These are phyloP conservation scores for Luzula sylvatica DNA, from an alignment of 176 grass and related monocot species.

Conservation along the genomic window DNA sequence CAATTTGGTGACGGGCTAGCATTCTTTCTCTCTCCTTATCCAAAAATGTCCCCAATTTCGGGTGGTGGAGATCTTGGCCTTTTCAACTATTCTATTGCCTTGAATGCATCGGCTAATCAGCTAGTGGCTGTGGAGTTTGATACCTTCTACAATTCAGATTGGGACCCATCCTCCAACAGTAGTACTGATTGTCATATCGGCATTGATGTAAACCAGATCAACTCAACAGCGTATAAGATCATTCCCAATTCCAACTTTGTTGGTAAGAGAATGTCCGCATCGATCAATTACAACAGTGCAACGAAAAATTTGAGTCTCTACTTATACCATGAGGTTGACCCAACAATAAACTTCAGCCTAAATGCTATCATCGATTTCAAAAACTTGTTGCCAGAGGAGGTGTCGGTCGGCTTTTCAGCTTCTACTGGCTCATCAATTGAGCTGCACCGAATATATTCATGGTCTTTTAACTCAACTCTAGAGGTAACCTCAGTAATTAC, in stretches of 20 bases:
- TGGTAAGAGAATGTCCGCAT: conserved; percentile 1
- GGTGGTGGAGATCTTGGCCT: conserved; percentile 29
- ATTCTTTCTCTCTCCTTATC: conserved; percentile 46
- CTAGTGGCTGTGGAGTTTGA: conserved; percentile 46
- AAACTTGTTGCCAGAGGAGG: conserved; percentile 15
- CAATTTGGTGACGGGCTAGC: conserved; percentile 32
- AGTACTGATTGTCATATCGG: conserved; percentile 19
- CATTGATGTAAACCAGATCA: conserved; percentile 22
- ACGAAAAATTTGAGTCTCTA: conserved; percentile 3
- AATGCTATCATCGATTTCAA: conserved; percentile 26
- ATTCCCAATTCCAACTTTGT: conserved; percentile 10
- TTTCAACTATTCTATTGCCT: conserved; percentile 8
- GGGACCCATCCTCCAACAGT: conserved; percentile 8
- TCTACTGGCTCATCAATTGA: conserved; percentile 19
- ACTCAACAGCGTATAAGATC: not conserved
- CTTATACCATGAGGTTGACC: conserved; percentile 1
- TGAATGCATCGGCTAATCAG: not conserved
- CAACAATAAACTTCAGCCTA: not conserved
- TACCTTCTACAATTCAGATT: not conserved
- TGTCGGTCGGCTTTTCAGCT: conserved; percentile 47
- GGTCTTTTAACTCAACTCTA: conserved; percentile 33
- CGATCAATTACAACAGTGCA: conserved; percentile 11
- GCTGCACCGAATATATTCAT: conserved; percentile 29
- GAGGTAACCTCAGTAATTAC: not conserved
- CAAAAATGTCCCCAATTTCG: not conserved